These are phyloP conservation scores for Botrytis paeoniae DNA, from an alignment of 2,329 filamentous ascomycete species.

Conservation along the genomic window DNA sequence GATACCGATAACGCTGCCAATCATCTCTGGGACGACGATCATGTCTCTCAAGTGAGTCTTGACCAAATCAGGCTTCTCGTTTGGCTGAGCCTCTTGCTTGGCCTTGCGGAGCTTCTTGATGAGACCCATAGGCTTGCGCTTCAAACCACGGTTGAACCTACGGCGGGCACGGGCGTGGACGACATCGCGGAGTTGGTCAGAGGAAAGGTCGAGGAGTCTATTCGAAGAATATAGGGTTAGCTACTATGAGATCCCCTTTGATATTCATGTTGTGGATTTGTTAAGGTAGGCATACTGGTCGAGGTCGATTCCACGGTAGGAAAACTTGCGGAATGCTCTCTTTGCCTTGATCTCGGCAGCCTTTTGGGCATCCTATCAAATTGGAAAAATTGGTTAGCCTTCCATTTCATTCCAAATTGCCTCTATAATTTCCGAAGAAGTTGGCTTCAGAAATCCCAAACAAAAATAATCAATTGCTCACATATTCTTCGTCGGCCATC, in stretches of 20 bases:
- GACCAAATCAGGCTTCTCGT: conserved; percentile 99
- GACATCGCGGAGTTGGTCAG: conserved; percentile 98
- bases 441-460: not conserved
- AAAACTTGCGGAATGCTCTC: conserved; percentile 99
- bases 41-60: conserved; percentile 99
- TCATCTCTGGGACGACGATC: conserved; percentile 99
- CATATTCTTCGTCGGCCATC: conserved; percentile 78
- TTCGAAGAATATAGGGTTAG: conserved; percentile 39
- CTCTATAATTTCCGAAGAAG: not conserved
- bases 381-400: conserved; percentile 38
- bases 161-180: conserved; percentile 98
- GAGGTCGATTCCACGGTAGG: conserved; percentile 98
- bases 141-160: conserved; percentile 99
- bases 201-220: conserved; percentile 97
- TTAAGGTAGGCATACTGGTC: conserved; percentile 74
- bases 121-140: conserved; percentile 99
- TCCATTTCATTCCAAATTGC: conserved; percentile 6
- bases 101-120: conserved; percentile 99
- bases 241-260: conserved; percentile 37
- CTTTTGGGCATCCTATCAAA: conserved; percentile 83
- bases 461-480: conserved; percentile 43
- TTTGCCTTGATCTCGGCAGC: conserved; percentile 99
- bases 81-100: conserved; percentile 97
- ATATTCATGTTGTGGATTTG: conserved; percentile 30
- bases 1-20: conserved; percentile 96